A percentile compares a stretch with the other conserved stretches of the same genome.
phyloP scores from a whole-genome alignment of 192 early-diverging fungal species.

The Dimargaris verticillata region DNA sequence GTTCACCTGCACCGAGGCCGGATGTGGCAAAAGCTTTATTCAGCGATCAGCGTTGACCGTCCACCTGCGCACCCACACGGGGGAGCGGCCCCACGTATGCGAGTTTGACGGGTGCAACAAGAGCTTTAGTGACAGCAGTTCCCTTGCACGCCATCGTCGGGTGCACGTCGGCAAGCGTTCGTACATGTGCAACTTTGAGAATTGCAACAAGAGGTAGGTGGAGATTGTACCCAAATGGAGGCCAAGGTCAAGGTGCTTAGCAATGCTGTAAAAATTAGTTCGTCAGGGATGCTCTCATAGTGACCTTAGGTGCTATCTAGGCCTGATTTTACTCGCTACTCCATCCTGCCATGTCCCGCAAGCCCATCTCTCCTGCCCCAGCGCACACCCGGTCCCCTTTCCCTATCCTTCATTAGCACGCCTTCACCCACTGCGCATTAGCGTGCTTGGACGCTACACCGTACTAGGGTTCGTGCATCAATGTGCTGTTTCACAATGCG shows the following conservation, averaged over 20 bases:
- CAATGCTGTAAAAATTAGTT: not conserved
- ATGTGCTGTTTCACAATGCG: no score
- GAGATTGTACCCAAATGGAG: not conserved
- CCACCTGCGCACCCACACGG: constrained; percentile 41
- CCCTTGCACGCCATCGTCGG: constrained; percentile 17
- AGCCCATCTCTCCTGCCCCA: not conserved
- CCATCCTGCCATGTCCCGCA: not conserved
- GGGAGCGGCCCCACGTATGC: constrained; percentile 20
- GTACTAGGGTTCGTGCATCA: no score
- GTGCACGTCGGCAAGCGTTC: constrained; percentile 12
- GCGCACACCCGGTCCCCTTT: not conserved
- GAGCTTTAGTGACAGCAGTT: constrained; percentile 17
- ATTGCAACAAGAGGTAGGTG: constrained; percentile 23
- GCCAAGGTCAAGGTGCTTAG: not conserved
- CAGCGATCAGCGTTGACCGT: constrained; percentile 40
- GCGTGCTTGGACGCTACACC: no score
- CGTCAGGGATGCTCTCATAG: not conserved
- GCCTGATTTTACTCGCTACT: not conserved
- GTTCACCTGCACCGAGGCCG: constrained; percentile 13
- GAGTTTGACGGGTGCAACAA: constrained; percentile 13
- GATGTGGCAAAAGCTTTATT: constrained; percentile 29
- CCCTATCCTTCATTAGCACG: no score
- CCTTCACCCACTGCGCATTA: no score
- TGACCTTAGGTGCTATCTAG: not conserved
- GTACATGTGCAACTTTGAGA: constrained; percentile 13